Conservation (phyloP, 176 grass and related monocot genomes). For the Hordeum vulgare region MorexV3_pseudomolecules_assembly NC_058519.1:429374681-429375180, state of each 20-base stretch:
- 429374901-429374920: slow-evolving; percentile 11
- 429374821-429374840: background rate
- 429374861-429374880: background rate
- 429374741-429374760: background rate
- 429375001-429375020: slow-evolving; percentile 62
- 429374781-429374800: background rate
- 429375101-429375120: slow-evolving; percentile 89
- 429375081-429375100: slow-evolving; percentile 80
- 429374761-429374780: background rate
- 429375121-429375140: slow-evolving; percentile 87
- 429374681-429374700: background rate
- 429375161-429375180: background rate
- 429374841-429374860: background rate
- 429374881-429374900: background rate
- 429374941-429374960: slow-evolving; percentile 14
- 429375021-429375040: slow-evolving; percentile 79
- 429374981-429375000: slow-evolving; percentile 88
- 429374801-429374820: background rate
- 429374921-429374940: background rate
- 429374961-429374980: slow-evolving; percentile 83
- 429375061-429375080: slow-evolving; percentile 93
- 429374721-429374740: background rate
- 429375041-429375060: slow-evolving; percentile 96
- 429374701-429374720: background rate
- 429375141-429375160: slow-evolving; percentile 31